Evolutionary conservation across 2,329 filamentous ascomycete genomes (phyloP).

Genomic region (Colletotrichum plurivorum): DNA sequence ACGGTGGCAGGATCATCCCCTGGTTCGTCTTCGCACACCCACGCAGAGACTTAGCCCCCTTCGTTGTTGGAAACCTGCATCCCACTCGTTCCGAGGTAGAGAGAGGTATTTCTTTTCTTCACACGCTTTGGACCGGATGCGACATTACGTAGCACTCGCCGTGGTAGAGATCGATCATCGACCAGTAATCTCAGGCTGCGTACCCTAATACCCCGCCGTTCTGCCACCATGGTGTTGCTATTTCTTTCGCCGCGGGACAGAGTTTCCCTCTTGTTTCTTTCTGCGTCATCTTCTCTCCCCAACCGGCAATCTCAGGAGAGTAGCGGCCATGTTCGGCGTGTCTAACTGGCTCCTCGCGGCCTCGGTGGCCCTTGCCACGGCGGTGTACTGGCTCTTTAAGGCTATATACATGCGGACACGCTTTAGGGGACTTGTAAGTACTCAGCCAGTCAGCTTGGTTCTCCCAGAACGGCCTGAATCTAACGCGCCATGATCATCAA

Average conservation of each 20-base stretch:
- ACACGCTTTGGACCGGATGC: conserved; percentile 1
- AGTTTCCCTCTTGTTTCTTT: neutral
- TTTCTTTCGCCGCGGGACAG: conserved; percentile 5
- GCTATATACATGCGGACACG: conserved; percentile 26
- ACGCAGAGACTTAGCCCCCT: neutral
- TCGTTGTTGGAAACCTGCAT: conserved; percentile 14
- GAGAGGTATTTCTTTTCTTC: conserved; percentile 9
- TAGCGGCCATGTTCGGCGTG: conserved; percentile 29
- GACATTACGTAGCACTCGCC: conserved; percentile 11
- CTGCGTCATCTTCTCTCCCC: neutral
- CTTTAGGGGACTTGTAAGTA: conserved; percentile 35
- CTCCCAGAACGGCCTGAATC: neutral
- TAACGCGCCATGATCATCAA: neutral
- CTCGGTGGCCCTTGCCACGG: conserved; percentile 31
- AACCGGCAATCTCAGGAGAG: neutral
- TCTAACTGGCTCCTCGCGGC: conserved; percentile 34
- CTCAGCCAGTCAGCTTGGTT: fast-evolving
- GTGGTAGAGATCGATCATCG: neutral
- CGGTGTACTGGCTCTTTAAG: conserved; percentile 35
- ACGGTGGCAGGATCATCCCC: neutral
- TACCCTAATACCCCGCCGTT: conserved; percentile 24
- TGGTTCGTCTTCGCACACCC: neutral
- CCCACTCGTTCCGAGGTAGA: neutral
- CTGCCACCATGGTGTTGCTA: conserved; percentile 2
- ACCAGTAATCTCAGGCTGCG: neutral